Conservation (phyloP, 2,329 filamentous ascomycete species). For the Aspergillus neotritici region DNA sequence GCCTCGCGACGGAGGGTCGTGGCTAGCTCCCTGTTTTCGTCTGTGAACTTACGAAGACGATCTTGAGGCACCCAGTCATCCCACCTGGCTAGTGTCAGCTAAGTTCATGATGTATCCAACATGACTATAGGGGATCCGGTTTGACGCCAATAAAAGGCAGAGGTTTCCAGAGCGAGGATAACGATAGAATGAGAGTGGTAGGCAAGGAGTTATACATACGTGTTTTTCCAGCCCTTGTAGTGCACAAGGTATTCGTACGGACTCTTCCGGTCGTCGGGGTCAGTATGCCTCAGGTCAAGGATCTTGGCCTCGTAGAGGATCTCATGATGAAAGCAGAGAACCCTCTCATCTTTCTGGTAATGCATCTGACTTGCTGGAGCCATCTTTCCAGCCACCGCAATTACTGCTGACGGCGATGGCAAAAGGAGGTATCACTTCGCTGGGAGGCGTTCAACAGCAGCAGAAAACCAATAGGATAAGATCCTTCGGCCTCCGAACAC, state of each 20-base stretch:
- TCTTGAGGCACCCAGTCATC: slow-evolving; percentile 97
- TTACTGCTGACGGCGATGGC: too few species aligned
- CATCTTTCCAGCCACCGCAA: slow-evolving; percentile 44
- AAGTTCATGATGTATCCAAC: not conserved
- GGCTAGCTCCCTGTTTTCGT: slow-evolving; percentile 90
- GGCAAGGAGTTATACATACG: slow-evolving; percentile 50
- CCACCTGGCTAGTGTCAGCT: slow-evolving; percentile 55
- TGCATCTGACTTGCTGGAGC: slow-evolving; percentile 50
- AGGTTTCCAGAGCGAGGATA: not conserved
- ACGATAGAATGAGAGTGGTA: slow-evolving; percentile 4
- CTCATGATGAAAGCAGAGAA: slow-evolving; percentile 95
- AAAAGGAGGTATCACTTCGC: too few species aligned
- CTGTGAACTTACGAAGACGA: slow-evolving; percentile 86
- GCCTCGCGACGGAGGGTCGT: slow-evolving; percentile 42
- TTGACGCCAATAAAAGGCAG: not conserved
- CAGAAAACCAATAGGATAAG: too few species aligned
- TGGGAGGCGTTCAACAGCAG: too few species aligned
- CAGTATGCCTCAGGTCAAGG: slow-evolving; percentile 64
- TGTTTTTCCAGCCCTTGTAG: slow-evolving; percentile 99
- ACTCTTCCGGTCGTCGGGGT: slow-evolving; percentile 61
- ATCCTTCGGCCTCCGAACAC: too few species aligned
- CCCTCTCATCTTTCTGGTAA: slow-evolving; percentile 75
- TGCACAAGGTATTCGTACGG: slow-evolving; percentile 87
- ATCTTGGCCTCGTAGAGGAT: slow-evolving; percentile 97
- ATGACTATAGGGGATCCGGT: too few species aligned